Evolutionary conservation across 2,329 filamentous ascomycete genomes (phyloP), one percentile per base, ranked within the genome.

Genomic region (Colletotrichum ledebouriae): DNA sequence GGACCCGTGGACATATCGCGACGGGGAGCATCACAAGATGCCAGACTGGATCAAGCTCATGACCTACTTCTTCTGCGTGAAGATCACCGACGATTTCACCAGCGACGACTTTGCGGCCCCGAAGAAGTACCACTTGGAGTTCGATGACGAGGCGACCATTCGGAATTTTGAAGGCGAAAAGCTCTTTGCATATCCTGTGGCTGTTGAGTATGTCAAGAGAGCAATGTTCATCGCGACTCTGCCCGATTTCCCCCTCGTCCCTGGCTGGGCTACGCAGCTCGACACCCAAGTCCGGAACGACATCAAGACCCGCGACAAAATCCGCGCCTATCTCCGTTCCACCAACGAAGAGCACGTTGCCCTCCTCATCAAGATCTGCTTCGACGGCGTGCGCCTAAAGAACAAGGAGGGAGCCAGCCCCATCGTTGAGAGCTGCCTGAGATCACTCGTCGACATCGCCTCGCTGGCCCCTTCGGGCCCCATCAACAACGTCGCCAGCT

Each of bases 221-320:
- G 84, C 87, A 2, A 74, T 89, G 62, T 81, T 87, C 49, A 78
- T 89, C 2, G 74, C 81, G 1, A 85, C 85, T 0, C 76, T 87
- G 3, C 75, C 78, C 44, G 78, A 85, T 56, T 82, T 85, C 63
- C 85, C 86, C 10, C 77, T 94, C 25, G 91, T 95, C 72, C 89
- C 91, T 52, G 92, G 95, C 70, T 98, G 96, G 96, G 92, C 94
- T 76, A 85, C 90, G 52, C 91, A 92, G 72, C 83, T 98, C 2
- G 92, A 94, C 72, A 87, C 89, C 1, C 84, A 91, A 6, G 84
- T 96, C 34, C 86, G 89, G 46, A 92, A 90, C 5, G 92, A 95
- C 74, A 85, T 91, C 66, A 81, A 85, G 52, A 88, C 89, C 11
- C 86, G 93, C 46, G 78, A 85, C 29, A 84, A 84, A 6, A 84